Evolutionary conservation across 805 yeast genomes (phyloP), one percentile per base, ranked within the genome.

Genomic region (Cyberlindnera misumaiensis): DNA sequence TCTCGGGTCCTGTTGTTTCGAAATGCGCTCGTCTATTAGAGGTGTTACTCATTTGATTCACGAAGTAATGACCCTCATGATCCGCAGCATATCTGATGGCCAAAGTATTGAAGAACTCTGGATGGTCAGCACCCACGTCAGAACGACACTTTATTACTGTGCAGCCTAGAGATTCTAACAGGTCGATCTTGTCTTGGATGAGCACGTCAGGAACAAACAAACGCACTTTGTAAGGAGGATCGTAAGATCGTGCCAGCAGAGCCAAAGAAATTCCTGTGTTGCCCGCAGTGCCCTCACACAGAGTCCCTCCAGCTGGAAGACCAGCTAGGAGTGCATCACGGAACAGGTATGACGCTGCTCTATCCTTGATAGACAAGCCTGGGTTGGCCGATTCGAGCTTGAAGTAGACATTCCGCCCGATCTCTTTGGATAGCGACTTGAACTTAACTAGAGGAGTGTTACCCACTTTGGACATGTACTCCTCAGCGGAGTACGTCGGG

Each of bases 201-300:
- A 93, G 78, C 44, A 83, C 90, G 46, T 83, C 83, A 0, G 94
- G 94, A 4, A 85, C 67, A 53, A 83, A 84, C 1, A 94, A 87
- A 36, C 77, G 57, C 1, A 88, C 80, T 42, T 82, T 73, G 38
- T 49, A 52, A 4, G 55, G 54, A 4, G 55, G 57, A 24, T 45
- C 40, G 28, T 39, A 51, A 12, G 44, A 46, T 20, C 47, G 43
- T 40, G 86, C 80, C 11, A 85, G 61, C 58, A 83, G 68, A 2
- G 93, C 86, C 47, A 84, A 63, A 2, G 90, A 81, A 11, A 85
- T 82, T 3, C 95, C 95, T 0, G 95, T 84, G 4, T 93, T 84
- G 0, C 95, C 95, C 4, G 86, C 77, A 1, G 95, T 85, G 9
- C 94, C 94, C 59, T 84, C 95, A 51, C 72, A 81, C 1, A 84